A percentile compares a stretch with the other conserved stretches of the same genome.
Conservation (phyloP, 1,139 yeast species). For the Wickerhamiella infanticola region DNA sequence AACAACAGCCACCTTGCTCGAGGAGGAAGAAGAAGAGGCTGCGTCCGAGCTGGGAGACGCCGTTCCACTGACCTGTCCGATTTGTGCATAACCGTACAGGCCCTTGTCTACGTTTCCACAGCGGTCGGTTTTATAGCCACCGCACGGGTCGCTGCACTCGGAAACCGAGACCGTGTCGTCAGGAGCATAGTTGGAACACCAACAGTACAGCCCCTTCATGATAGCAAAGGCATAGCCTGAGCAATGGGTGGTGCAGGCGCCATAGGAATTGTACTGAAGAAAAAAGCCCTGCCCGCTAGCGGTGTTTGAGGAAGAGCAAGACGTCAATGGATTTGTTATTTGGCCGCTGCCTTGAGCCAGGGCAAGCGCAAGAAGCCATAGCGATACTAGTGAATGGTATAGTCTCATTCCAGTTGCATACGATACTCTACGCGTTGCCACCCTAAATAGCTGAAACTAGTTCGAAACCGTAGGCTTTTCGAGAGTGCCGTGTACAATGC, state of each 20-base stretch:
- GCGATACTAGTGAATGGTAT: background rate
- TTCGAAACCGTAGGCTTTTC: too few species aligned
- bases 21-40: background rate
- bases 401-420: background rate
- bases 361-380: background rate
- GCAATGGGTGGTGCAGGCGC: slow-evolving; percentile 38
- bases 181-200: slow-evolving; percentile 46
- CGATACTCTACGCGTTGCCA: background rate
- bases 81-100: slow-evolving; percentile 30
- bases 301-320: slow-evolving; percentile 37
- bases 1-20: slow-evolving; percentile 3
- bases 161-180: slow-evolving; percentile 22
- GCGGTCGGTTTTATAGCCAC: slow-evolving; percentile 33
- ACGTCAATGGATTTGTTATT: slow-evolving; percentile 11
- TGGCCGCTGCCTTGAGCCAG: background rate
- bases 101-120: slow-evolving; percentile 30
- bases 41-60: slow-evolving; percentile 7
- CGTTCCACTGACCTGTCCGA: slow-evolving; percentile 16
- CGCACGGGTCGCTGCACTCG: slow-evolving; percentile 37
- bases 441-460: too few species aligned
- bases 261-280: slow-evolving; percentile 34
- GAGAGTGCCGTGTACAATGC: too few species aligned
- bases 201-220: slow-evolving; percentile 37
- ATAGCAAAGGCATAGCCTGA: slow-evolving; percentile 41
- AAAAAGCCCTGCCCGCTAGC: slow-evolving; percentile 22